Conservation (phyloP, 805 yeast species). For the Peterozyma xylosa region DNA sequence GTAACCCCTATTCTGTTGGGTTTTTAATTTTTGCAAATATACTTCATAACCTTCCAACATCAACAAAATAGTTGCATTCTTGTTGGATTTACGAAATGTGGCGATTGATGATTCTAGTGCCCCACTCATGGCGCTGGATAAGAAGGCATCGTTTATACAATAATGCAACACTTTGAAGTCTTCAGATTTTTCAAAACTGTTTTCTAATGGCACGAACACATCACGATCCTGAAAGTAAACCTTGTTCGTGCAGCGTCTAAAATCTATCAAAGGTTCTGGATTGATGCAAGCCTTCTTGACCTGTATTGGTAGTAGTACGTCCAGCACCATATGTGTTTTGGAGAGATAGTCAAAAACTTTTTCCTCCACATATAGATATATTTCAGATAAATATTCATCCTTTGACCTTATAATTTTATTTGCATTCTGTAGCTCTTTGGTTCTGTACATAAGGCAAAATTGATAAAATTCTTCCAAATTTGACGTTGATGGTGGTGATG, state of each 20-base stretch:
- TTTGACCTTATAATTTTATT: conserved; percentile 34
- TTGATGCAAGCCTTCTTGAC: conserved; percentile 14
- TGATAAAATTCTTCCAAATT: neutral
- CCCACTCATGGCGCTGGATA: conserved; percentile 24
- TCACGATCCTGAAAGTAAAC: conserved; percentile 40
- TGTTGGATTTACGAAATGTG: conserved; percentile 14
- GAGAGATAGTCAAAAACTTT: conserved; percentile 21
- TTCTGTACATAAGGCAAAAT: neutral
- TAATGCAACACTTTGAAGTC: conserved; percentile 39
- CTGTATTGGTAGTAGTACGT: conserved; percentile 8
- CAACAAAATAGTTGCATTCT: conserved; percentile 27
- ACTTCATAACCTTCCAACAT: conserved; percentile 41
- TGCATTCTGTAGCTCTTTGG: conserved; percentile 15
- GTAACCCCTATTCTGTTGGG: conserved; percentile 37
- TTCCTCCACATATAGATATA: conserved; percentile 36
- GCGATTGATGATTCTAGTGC: conserved; percentile 17
- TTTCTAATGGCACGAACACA: conserved; percentile 40
- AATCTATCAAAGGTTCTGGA: conserved; percentile 37
- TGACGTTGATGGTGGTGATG: neutral
- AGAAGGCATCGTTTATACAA: conserved; percentile 34
- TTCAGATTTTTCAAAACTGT: conserved; percentile 26
- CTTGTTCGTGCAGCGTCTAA: conserved; percentile 43
- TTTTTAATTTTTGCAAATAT: conserved; percentile 32
- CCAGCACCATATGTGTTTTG: conserved; percentile 15
- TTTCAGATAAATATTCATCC: conserved; percentile 42